These are phyloP conservation scores for Hypocreales sp. DNA, from an alignment of 2,329 filamentous ascomycete species.

Conservation along the genomic window DNA sequence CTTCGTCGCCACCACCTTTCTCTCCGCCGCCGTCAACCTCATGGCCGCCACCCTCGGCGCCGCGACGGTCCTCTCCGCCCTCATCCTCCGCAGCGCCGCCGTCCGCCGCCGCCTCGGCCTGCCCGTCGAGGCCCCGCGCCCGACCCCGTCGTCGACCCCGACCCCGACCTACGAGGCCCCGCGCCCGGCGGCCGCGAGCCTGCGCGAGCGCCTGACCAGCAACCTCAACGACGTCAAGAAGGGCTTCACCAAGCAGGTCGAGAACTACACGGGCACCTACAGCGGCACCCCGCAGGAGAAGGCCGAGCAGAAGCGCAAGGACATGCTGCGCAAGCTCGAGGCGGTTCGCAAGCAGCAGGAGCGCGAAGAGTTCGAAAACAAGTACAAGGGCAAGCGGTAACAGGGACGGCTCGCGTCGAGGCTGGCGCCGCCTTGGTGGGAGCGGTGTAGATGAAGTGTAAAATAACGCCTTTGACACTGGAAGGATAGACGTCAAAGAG, in stretches of 20 bases:
- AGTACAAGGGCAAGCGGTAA: slow-evolving; percentile 19
- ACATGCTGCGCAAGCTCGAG: slow-evolving; percentile 19
- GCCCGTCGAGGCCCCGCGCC: slow-evolving; percentile 6
- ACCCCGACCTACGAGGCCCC: slow-evolving; percentile 19
- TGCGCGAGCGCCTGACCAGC: slow-evolving; percentile 16
- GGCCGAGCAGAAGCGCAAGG: slow-evolving; percentile 18
- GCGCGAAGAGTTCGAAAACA: slow-evolving; percentile 22
- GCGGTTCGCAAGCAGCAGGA: slow-evolving; percentile 18
- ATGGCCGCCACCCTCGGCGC: slow-evolving; percentile 27
- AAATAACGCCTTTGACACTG: too few relatives aligned
- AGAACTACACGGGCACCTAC: slow-evolving; percentile 18
- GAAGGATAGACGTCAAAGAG: too few relatives aligned
- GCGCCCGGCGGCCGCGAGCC: slow-evolving; percentile 9
- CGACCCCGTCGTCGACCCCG: slow-evolving; percentile 8
- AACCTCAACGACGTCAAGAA: slow-evolving; percentile 22
- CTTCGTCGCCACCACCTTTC: slow-evolving; percentile 28
- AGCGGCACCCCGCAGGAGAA: slow-evolving; percentile 16
- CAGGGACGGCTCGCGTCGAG: too few relatives aligned
- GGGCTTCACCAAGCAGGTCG: slow-evolving; percentile 17
- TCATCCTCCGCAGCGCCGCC: slow-evolving; percentile 19
- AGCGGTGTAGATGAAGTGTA: too few relatives aligned
- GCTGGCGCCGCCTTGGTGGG: too few relatives aligned
- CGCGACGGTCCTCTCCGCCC: slow-evolving; percentile 18
- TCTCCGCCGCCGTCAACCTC: slow-evolving; percentile 32
- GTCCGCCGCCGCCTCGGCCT: slow-evolving; percentile 24